These are phyloP conservation scores for Zizania latifolia DNA, from an alignment of 176 grass and related monocot species.

Conservation along the genomic window DNA sequence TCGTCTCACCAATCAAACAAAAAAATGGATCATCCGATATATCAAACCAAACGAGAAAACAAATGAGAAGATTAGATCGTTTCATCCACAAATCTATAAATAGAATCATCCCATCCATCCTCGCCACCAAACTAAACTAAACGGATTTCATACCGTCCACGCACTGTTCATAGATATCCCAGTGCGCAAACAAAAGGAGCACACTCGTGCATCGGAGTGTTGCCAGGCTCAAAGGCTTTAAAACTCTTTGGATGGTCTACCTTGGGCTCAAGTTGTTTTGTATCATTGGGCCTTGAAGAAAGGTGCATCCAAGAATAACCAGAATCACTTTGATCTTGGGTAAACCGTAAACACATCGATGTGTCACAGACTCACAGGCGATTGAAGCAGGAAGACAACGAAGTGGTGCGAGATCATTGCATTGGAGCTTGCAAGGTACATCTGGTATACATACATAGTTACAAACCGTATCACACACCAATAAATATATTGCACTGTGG, in stretches of 20 bases:
- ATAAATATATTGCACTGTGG: not conserved
- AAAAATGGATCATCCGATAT: too few species aligned
- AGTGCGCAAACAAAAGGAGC: too few species aligned
- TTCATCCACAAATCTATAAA: too few species aligned
- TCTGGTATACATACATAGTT: slow-evolving; percentile 39
- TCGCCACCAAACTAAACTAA: too few species aligned
- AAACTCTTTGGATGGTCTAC: not conserved
- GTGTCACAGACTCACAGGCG: not conserved
- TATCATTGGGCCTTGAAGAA: too few species aligned
- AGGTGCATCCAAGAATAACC: too few species aligned
- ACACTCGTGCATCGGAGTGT: not conserved
- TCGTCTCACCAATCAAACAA: too few species aligned
- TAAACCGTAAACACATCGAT: not conserved
- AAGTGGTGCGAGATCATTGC: slow-evolving; percentile 3
- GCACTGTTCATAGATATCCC: too few species aligned
- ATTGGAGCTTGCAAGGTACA: slow-evolving; percentile 5
- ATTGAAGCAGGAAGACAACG: not conserved
- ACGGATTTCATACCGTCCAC: too few species aligned
- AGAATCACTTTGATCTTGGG: not conserved
- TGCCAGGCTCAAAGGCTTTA: not conserved
- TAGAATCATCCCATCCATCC: too few species aligned
- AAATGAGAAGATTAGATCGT: too few species aligned
- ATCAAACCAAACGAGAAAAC: too few species aligned
- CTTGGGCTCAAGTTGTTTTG: not conserved
- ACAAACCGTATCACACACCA: slow-evolving; percentile 29